Conservation (phyloP, 805 yeast species). For the Cyberlindnera xishuangbannaensis region DNA sequence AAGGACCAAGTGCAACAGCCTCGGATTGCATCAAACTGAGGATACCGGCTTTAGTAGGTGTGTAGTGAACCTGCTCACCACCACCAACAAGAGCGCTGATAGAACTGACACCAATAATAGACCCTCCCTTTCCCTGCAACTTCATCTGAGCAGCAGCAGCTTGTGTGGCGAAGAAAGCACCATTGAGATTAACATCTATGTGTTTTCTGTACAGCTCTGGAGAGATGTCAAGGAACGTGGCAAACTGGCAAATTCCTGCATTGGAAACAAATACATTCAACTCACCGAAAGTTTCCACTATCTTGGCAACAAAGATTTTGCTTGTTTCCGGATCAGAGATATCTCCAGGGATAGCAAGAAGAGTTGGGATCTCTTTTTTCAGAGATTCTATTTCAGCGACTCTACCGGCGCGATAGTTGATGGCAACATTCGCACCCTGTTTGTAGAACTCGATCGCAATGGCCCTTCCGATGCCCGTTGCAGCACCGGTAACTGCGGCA, state of each 20-base stretch:
- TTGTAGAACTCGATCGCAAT: slow-evolving; percentile 37
- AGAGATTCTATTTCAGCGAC: slow-evolving; percentile 15
- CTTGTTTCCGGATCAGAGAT: slow-evolving; percentile 36
- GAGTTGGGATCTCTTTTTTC: slow-evolving; percentile 14
- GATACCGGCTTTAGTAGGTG: slow-evolving; percentile 45
- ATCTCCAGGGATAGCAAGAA: slow-evolving; percentile 39
- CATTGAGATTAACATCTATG: slow-evolving; percentile 36
- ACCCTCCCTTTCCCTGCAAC: slow-evolving; percentile 41
- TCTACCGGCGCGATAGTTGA: slow-evolving; percentile 28
- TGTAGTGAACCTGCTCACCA: slow-evolving; percentile 38
- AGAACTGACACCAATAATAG: slow-evolving; percentile 38
- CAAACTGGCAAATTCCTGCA: slow-evolving; percentile 41
- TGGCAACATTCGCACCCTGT: slow-evolving; percentile 37
- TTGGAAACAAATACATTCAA: slow-evolving; percentile 38
- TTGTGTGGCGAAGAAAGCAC: slow-evolving; percentile 39
- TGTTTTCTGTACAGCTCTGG: slow-evolving; percentile 32
- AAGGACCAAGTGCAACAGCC: slow-evolving; percentile 38
- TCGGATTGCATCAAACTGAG: slow-evolving; percentile 38
- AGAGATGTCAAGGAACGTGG: slow-evolving; percentile 36
- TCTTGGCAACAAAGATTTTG: slow-evolving; percentile 25
- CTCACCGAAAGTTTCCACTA: slow-evolving; percentile 34
- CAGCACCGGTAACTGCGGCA: slow-evolving; percentile 40
- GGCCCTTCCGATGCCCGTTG: slow-evolving; percentile 41
- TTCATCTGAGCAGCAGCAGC: slow-evolving; percentile 42
- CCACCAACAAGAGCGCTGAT: slow-evolving; percentile 43